Evolutionary conservation across 768 basidiomycete species (phyloP), one percentile per base, ranked within the genome.

Genomic region (Mycena chlorophos): DNA sequence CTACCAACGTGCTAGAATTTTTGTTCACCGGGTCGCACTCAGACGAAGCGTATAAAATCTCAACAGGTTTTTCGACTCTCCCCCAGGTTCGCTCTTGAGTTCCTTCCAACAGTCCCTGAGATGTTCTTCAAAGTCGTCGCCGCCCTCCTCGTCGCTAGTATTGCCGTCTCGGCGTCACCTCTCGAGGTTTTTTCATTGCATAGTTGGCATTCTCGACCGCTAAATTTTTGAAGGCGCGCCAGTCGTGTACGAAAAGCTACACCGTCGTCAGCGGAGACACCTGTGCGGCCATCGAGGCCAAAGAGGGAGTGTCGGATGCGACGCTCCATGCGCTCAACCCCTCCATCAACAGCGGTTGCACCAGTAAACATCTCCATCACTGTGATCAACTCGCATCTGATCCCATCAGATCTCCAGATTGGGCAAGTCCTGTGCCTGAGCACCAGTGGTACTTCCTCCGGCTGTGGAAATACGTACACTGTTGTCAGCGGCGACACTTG

Each of bases 191-290:
- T 37, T 30, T 37, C 31, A 22, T 39, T 43, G 43, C 43, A 34
- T 31, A 19, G 22, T 19, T 2, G 12, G 23, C 42, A n/a, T 31
- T 26, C 28, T 54, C 37, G 23, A 49, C 48, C 37, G 38, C 45
- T 16, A 19, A 25, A 48, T 20, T 31, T n/a, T 27, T 13, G 22
- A 38, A 55, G 54, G 49, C 54, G 48, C 54, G 54, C 42, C 54
- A 55, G 42, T 14, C 19, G 6, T 58, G 57, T 39, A 3, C 39
- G 6, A 20, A 26, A 42, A 46, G 52, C 14, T 46, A 46, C 45
- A 46, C 23, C 13, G 57, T 58, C 47, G 51, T 49, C 45, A 49
- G 39, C 47, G 56, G 56, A 29, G 56, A 57, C 47, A 52, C 51
- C 46, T 57, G 56, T 37, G 2, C 51, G 8, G 51, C 26, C 28